Percentiles rank a stretch among this genome's conserved stretches.
phyloP scores from a whole-genome alignment of 2,329 filamentous ascomycete genomes.

The Exutisphaerella laricina region DNA sequence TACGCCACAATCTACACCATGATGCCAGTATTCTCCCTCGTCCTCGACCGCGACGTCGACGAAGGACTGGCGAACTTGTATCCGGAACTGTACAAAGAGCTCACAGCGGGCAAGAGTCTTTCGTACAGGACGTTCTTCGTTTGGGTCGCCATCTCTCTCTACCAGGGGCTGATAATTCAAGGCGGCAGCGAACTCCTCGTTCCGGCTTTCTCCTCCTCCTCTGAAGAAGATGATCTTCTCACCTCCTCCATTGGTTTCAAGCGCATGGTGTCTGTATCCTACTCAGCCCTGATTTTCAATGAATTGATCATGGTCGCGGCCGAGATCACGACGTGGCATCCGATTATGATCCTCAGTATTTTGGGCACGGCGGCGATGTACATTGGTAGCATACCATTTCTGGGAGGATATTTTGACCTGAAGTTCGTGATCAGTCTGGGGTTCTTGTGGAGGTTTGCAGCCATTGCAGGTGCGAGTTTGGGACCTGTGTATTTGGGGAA shows the following conservation, averaged over 20 bases:
- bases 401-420: conserved; percentile 86
- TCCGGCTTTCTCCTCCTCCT: conserved; percentile 52
- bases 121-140: conserved; percentile 94
- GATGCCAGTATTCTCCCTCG: conserved; percentile 83
- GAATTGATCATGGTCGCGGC: conserved; percentile 97
- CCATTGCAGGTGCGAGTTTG: conserved; percentile 72
- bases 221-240: conserved; percentile 16
- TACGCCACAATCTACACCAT: conserved; percentile 97
- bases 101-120: conserved; percentile 81
- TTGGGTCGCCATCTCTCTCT: conserved; percentile 92
- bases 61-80: conserved; percentile 91
- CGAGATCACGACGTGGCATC: conserved; percentile 95
- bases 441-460: conserved; percentile 82
- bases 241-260: conserved; percentile 30
- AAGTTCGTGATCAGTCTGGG: conserved; percentile 69
- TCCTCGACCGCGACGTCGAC: conserved; percentile 92
- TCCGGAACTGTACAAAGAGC: conserved; percentile 93
- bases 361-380: conserved; percentile 78
- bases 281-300: conserved; percentile 86
- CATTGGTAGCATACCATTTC: conserved; percentile 74
- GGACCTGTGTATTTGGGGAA: conserved; percentile 86
- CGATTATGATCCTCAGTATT: conserved; percentile 79
- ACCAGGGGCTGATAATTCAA: conserved; percentile 93
- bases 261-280: conserved; percentile 80
- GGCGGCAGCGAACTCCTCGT: conserved; percentile 87